Percentiles rank a stretch among this genome's conserved stretches.
Evolutionary conservation across 257 asterid species (phyloP).

Genomic region (Solanum habrochaites): DNA sequence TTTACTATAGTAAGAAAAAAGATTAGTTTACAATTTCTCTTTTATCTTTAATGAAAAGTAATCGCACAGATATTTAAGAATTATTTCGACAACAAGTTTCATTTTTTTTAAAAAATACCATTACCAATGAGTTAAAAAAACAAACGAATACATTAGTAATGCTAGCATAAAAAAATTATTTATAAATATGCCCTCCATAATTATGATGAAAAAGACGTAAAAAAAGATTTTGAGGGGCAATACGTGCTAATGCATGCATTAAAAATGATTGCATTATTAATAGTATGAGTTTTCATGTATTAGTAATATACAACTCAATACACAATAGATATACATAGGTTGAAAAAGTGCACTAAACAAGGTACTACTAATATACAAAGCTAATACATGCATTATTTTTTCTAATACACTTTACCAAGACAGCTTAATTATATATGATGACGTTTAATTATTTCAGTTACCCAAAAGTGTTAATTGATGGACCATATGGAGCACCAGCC

Average conservation of each 20-base stretch:
- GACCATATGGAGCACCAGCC: slow-evolving; percentile 96
- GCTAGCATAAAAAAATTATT: too few species aligned
- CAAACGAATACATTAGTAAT: too few species aligned
- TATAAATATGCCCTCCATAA: neutral
- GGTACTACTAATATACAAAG: too few species aligned
- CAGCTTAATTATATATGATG: neutral
- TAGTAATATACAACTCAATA: neutral
- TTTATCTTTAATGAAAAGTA: too few species aligned
- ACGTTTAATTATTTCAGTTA: slow-evolving; percentile 16
- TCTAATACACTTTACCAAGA: neutral
- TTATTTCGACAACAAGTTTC: too few species aligned
- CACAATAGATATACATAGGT: neutral
- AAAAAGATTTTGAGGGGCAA: neutral
- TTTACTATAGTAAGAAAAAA: too few species aligned
- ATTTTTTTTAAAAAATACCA: too few species aligned
- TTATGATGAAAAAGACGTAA: too few species aligned
- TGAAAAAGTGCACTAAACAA: neutral
- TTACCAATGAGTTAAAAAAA: neutral
- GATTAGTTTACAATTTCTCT: too few species aligned
- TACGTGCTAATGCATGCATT: neutral
- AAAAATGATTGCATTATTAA: too few species aligned
- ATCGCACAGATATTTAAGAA: neutral
- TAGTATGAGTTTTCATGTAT: neutral
- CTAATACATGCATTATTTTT: too few species aligned
- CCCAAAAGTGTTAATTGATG: slow-evolving; percentile 65